Percentiles rank a stretch among this genome's conserved stretches.
These are phyloP conservation scores for Cordyceps sp. DNA, from an alignment of 2,329 filamentous ascomycete genomes.

Conservation along the genomic window DNA sequence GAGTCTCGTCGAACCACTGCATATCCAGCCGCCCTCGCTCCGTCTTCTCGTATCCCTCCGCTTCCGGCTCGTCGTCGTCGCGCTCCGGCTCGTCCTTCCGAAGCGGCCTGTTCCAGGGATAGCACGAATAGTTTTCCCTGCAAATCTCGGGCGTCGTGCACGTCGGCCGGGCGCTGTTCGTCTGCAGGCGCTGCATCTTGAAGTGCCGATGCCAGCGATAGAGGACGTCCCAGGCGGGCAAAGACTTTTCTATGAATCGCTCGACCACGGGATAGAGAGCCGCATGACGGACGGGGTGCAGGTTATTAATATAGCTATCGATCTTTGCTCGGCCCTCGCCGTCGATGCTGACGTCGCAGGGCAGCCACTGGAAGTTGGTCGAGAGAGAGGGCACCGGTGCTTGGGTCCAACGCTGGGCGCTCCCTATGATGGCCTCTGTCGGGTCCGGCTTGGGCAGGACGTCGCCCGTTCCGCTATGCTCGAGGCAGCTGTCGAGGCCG, in stretches of 20 bases:
- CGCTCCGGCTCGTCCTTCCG: conserved; percentile 8
- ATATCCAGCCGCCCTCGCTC: too few species aligned
- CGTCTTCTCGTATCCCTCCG: not conserved
- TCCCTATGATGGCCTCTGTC: not conserved
- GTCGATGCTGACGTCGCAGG: conserved; percentile 27
- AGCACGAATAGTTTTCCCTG: conserved; percentile 2
- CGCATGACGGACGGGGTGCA: conserved; percentile 24
- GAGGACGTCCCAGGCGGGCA: conserved; percentile 28
- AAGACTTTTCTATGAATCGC: conserved; percentile 18
- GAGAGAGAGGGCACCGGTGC: not conserved
- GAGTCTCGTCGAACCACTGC: too few species aligned
- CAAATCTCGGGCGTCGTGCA: conserved; percentile 9
- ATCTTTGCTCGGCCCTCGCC: conserved; percentile 20
- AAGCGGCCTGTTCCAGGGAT: conserved; percentile 7
- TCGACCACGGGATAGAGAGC: conserved; percentile 24
- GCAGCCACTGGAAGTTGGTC: conserved; percentile 26
- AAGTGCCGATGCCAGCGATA: conserved; percentile 15
- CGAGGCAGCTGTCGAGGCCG: conserved; percentile 20
- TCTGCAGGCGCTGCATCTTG: conserved; percentile 9
- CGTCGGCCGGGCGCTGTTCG: conserved; percentile 1
- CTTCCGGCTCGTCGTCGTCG: conserved; percentile 8
- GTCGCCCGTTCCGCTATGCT: conserved; percentile 15
- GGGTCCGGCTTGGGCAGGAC: conserved; percentile 7
- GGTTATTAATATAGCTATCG: conserved; percentile 35
- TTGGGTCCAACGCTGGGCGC: too few species aligned